Evolutionary conservation across 2,329 filamentous ascomycete genomes (phyloP).

Genomic region (Rhytidhysteron rufulum): DNA sequence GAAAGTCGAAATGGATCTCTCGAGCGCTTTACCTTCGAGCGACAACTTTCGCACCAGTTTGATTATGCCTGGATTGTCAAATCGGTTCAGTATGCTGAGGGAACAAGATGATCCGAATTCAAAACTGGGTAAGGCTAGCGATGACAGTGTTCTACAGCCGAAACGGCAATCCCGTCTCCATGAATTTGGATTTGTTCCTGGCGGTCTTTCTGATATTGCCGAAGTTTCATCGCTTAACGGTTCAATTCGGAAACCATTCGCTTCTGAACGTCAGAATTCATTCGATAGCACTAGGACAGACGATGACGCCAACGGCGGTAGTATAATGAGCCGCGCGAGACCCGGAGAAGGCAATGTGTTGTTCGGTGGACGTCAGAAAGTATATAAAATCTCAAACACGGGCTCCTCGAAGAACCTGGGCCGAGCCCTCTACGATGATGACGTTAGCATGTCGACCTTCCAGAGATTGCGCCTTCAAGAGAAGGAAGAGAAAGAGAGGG

Average conservation of each 20-base stretch:
- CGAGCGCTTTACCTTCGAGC: slow-evolving; percentile 68
- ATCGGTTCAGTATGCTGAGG: slow-evolving; percentile 92
- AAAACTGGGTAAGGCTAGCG: slow-evolving; percentile 87
- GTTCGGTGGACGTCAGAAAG: slow-evolving; percentile 93
- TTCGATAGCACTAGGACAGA: slow-evolving; percentile 62
- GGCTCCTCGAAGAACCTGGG: slow-evolving; percentile 42
- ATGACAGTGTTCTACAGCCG: slow-evolving; percentile 85
- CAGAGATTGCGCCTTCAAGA: slow-evolving; percentile 65
- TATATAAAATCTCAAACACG: slow-evolving; percentile 71
- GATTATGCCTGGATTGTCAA: slow-evolving; percentile 90
- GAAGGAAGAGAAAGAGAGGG: slow-evolving; percentile 38
- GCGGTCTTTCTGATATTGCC: slow-evolving; percentile 74
- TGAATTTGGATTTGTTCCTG: slow-evolving; percentile 63
- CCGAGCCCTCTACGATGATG: slow-evolving; percentile 79
- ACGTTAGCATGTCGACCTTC: slow-evolving; percentile 78
- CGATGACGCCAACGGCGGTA: slow-evolving; percentile 59
- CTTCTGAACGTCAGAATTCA: slow-evolving; percentile 60
- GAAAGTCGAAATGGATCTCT: slow-evolving; percentile 68
- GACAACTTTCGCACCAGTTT: slow-evolving; percentile 95
- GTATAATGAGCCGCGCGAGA: slow-evolving; percentile 79
- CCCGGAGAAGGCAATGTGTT: slow-evolving; percentile 86
- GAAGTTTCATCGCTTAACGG: slow-evolving; percentile 74
- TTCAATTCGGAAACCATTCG: slow-evolving; percentile 54
- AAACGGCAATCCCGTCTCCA: slow-evolving; percentile 75
- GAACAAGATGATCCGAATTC: slow-evolving; percentile 91